Evolutionary conservation across 768 basidiomycete genomes (phyloP).

Genomic region (Leccinum obscurum): DNA sequence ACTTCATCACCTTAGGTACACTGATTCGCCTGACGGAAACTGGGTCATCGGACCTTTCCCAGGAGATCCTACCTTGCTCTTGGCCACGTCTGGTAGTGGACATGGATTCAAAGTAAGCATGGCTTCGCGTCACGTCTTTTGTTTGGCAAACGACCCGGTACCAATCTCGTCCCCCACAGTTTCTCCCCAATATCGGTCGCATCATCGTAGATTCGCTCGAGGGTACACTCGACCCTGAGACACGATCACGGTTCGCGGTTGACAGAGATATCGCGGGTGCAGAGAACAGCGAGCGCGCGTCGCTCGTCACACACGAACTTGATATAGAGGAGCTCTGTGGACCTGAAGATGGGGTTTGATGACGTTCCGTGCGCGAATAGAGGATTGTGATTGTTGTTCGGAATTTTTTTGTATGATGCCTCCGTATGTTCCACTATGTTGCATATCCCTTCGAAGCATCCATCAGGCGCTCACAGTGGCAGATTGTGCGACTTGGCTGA

Average conservation of each 20-base stretch:
- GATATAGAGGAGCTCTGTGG: slow-evolving; percentile 51
- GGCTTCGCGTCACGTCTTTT: neutral
- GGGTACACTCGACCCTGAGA: slow-evolving; percentile 52
- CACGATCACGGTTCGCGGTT: slow-evolving; percentile 63
- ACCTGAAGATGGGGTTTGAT: slow-evolving; percentile 35
- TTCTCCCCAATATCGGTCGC: slow-evolving; percentile 80
- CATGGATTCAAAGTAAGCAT: slow-evolving; percentile 77
- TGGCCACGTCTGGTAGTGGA: slow-evolving; percentile 89
- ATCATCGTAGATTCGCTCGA: slow-evolving; percentile 75
- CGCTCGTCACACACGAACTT: slow-evolving; percentile 36
- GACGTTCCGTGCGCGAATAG: neutral
- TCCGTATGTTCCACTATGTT: neutral
- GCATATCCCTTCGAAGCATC: neutral
- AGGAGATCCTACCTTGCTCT: slow-evolving; percentile 54
- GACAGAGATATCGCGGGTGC: slow-evolving; percentile 39
- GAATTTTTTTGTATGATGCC: neutral
- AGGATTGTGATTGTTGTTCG: neutral
- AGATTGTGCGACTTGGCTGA: neutral
- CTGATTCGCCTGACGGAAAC: slow-evolving; percentile 81
- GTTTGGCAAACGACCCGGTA: neutral
- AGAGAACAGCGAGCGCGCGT: slow-evolving; percentile 23
- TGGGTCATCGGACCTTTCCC: slow-evolving; percentile 86
- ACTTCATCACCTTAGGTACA: slow-evolving; percentile 62
- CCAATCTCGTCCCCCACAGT: slow-evolving; percentile 44
- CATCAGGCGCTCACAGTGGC: neutral